Base-by-base conservation (phyloP, 139 green algal species). In the Eudorina sp. region DNA sequence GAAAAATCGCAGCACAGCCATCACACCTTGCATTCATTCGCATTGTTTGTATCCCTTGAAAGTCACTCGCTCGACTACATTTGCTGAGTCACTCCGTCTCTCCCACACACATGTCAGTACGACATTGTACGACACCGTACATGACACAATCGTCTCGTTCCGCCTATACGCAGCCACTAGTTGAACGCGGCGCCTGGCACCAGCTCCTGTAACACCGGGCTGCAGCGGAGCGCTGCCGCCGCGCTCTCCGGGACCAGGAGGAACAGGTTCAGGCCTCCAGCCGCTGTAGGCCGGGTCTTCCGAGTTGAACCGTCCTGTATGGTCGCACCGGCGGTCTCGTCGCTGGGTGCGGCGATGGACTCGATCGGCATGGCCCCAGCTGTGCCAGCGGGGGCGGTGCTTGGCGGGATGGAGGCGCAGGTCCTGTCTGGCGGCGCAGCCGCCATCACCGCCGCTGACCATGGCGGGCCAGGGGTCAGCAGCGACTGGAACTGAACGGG, bases 401-500 rank as follows among this genome's bases (percentile, higher is more conserved):
- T n/a, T n/a, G n/a, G n/a, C n/a, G n/a, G n/a, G 55, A 25, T 25
- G 4, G 6, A 7, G 8, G 29, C 55, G 29, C 23, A 66, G 55
- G 62, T 34, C 31, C 77, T 25, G 31, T 34, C 62, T 3, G 84
- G 79, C 18, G 53, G 66, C 34, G 79, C 79, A 14, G 69, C 85
- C 8, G 69, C 31, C 90, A 92, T 92, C 21, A 92, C 72, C 0
- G 85, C 80, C 4, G 90, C 85, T 27, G 85, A 88, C 90, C 90
- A 92, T 25, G 90, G 90, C 11, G 90, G 85, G 11, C 36, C 53
- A 38, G 90, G 90, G 14, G 80, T 31, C 46, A 92, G 70, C 16
- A 89, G 51, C 4, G 84, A 80, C 69, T 88, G 78, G 46, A 83
- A 81, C 86, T 87, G 81, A 23, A 87, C 62, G 5, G 81, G 81